These are phyloP conservation scores for Neltuma alba DNA, from an alignment of 306 rosid species.

Conservation along the genomic window DNA sequence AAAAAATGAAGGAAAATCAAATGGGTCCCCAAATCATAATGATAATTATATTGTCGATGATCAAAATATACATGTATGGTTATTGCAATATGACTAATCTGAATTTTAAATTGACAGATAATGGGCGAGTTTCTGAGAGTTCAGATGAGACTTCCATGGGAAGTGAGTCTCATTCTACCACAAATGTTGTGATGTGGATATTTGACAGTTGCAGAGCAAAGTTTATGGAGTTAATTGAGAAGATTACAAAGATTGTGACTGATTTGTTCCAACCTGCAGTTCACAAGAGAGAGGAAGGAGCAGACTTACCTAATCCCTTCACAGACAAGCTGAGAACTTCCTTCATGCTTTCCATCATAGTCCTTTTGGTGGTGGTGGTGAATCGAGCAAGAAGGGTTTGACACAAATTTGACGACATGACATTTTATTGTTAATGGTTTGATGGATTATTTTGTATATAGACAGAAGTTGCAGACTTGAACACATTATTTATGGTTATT, in stretches of 20 bases:
- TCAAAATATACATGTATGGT: not conserved
- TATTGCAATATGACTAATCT: constrained; percentile 13
- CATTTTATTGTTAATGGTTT: constrained; percentile 16
- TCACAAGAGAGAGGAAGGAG: constrained; percentile 7
- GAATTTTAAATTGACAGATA: constrained; percentile 37
- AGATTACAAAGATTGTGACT: not conserved
- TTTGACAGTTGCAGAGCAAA: constrained; percentile 44
- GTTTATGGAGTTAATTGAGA: constrained; percentile 33
- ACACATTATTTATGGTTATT: not conserved
- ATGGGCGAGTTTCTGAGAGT: constrained; percentile 20
- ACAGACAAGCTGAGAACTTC: constrained; percentile 60
- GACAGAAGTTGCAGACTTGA: not conserved
- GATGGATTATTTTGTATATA: not conserved
- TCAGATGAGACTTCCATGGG: constrained; percentile 28
- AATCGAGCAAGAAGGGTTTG: constrained; percentile 47
- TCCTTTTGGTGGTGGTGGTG: constrained; percentile 70
- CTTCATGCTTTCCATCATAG: constrained; percentile 72
- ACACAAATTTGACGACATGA: constrained; percentile 51
- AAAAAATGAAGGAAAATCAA: not conserved
- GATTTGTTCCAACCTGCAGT: constrained; percentile 40
- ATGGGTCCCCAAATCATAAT: not conserved
- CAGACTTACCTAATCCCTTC: constrained; percentile 36
- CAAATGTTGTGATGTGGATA: constrained; percentile 45
- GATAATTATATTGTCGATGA: not conserved
- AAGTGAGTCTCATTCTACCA: constrained; percentile 32